A percentile compares a stretch with the other conserved stretches of the same genome.
Conservation (phyloP, 352 stramenopile genomes). For the Pythium chondricola region DNA sequence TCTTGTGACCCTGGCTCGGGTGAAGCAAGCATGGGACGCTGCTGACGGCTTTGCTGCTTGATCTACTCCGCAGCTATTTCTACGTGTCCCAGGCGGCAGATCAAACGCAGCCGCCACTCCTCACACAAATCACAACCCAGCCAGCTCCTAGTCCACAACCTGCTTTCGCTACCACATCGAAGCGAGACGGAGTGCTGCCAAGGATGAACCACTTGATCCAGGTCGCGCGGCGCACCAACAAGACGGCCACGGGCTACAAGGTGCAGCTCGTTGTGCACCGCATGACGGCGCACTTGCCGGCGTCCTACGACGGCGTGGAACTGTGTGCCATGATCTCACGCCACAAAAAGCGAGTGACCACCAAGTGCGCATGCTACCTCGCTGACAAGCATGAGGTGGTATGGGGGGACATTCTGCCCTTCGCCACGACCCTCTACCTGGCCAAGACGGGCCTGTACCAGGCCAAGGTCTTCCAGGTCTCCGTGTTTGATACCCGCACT, state of each 20-base stretch:
- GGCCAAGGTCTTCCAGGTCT: constrained; percentile 59
- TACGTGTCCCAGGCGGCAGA: too few relatives aligned
- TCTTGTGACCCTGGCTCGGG: too few relatives aligned
- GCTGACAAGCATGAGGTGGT: constrained; percentile 47
- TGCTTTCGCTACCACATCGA: too few relatives aligned
- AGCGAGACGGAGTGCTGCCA: too few relatives aligned
- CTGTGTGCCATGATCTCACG: constrained; percentile 57
- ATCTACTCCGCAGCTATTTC: too few relatives aligned
- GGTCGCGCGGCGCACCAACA: constrained; percentile 54
- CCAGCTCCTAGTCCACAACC: too few relatives aligned
- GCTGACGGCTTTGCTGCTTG: too few relatives aligned
- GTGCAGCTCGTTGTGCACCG: constrained; percentile 66
- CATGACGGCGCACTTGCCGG: constrained; percentile 44
- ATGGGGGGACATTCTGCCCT: constrained; percentile 69
- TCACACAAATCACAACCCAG: too few relatives aligned
- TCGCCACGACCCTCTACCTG: constrained; percentile 71
- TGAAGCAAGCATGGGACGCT: too few relatives aligned
- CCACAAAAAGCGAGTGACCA: constrained; percentile 63
- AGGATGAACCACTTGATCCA: constrained; percentile 63
- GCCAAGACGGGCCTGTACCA: constrained; percentile 68
- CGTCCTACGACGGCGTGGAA: constrained; percentile 39
- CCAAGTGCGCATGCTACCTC: constrained; percentile 47
- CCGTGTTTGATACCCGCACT: constrained; percentile 54
- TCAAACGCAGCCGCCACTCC: too few relatives aligned
- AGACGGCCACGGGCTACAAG: constrained; percentile 53